A percentile compares a stretch with the other conserved stretches of the same genome.
phyloP scores from a whole-genome alignment of 2,329 filamentous ascomycete genomes.

The Calonectria pseudoreteaudii region DNA sequence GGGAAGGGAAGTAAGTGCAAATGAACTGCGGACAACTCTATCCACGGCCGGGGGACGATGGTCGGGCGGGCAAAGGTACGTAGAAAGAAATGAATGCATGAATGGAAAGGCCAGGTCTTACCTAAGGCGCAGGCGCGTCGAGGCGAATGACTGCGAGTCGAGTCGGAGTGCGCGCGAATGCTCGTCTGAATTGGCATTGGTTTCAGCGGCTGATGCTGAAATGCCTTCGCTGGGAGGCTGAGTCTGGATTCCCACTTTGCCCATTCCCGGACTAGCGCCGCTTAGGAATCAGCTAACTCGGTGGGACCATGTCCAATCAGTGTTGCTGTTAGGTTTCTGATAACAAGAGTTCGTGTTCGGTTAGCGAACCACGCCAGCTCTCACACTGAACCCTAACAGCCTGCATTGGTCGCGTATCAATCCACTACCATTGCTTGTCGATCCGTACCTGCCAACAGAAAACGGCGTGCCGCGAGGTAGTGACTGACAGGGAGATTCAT shows the following conservation, averaged over 20 bases:
- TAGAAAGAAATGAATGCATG: constrained; percentile 36
- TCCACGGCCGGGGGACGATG: constrained; percentile 28
- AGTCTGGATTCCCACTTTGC: constrained; percentile 40
- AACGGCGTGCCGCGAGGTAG: background rate
- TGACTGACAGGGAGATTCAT: background rate
- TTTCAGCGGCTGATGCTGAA: constrained; percentile 46
- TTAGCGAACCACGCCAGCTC: background rate
- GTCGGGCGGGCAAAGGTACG: constrained; percentile 26
- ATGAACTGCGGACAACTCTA: constrained; percentile 29
- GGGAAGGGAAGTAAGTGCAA: constrained; percentile 22
- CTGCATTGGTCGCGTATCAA: background rate
- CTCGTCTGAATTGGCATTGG: constrained; percentile 48
- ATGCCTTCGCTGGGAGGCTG: constrained; percentile 42
- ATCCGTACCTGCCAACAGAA: constrained; percentile 7
- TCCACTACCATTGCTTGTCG: background rate
- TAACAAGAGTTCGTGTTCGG: background rate
- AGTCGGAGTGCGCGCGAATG: constrained; percentile 34
- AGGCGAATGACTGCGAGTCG: constrained; percentile 43
- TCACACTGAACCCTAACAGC: constrained; percentile 5
- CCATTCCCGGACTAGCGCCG: constrained; percentile 46
- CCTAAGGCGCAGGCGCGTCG: constrained; percentile 46
- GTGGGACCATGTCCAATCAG: constrained; percentile 41
- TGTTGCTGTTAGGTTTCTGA: constrained; percentile 8
- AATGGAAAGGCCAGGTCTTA: constrained; percentile 45
- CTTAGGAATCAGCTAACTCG: constrained; percentile 32